Base-by-base conservation (phyloP, 1,139 yeast species). In the Lodderomyces elongisporus region DNA sequence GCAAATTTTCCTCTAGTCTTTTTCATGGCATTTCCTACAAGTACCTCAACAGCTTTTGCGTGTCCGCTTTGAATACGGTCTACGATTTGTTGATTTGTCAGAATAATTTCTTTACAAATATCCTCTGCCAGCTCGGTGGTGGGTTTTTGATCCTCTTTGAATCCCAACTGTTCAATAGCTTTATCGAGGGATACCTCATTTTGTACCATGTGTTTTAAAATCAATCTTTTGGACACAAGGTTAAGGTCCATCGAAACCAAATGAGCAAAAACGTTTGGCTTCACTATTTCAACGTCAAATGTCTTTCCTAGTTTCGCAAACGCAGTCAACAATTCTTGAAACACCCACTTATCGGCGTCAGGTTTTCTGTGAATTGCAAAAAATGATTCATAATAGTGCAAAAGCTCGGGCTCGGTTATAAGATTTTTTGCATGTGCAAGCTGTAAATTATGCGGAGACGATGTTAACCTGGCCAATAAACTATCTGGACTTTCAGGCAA, bases 1-100 rank as follows among this genome's bases (percentile, higher is more conserved):
- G 69, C 62, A 4, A 79, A 68, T 44, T 70, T 77, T 2, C 96
- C 96, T 41, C 78, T 79, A 2, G 85, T 73, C 38, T 69, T 63
- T 45, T 77, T 74, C 95, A 93, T 87, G 12, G 88, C 95, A 50
- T 76, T 76, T 0, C 97, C 98, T 3, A 91, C 70, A 37, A 91
- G 62, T 48, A 68, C 88, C 48, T 88, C 85, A 18, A 89, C 54
- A 13, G 88, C 75, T 29, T 73, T 74, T 42, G 71, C 74, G 36
- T 81, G 81, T 0, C 88, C 88, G 0, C 63, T 52, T 22, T 58
- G 54, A 14, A 83, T 70, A 32, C 76, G 75, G 4, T 62, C 59
- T 6, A 83, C 83, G 12, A 83, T 75, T 14, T 71, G 74, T 1
- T 69, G 67, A 48, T 85, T 61, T n/a, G 58, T 56, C 0, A 45